These are phyloP conservation scores for Fusarium succisae DNA, from an alignment of 2,329 filamentous ascomycete genomes.

Conservation along the genomic window DNA sequence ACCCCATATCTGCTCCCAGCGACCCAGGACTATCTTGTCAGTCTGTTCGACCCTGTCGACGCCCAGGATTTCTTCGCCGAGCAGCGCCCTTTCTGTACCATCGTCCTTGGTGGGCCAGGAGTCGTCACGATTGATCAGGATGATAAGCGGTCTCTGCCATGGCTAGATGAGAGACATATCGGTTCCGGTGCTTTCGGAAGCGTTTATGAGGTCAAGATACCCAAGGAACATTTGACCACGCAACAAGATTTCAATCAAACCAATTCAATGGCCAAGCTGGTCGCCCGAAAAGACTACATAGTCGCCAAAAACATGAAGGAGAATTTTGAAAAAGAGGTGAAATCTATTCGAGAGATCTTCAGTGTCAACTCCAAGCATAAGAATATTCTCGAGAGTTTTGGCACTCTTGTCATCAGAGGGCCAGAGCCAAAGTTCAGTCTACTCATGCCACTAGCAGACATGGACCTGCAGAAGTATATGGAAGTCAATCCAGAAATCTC, in stretches of 20 bases:
- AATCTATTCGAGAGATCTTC: background rate
- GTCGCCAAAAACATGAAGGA: background rate
- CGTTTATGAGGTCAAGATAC: background rate
- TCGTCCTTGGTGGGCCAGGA: background rate
- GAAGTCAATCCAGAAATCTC: accelerated
- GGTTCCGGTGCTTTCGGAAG: background rate
- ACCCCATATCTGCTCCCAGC: background rate
- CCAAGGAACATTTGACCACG: background rate
- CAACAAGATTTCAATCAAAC: background rate
- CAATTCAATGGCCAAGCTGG: background rate
- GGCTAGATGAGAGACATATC: background rate
- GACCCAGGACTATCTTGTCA: accelerated
- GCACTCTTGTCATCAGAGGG: background rate
- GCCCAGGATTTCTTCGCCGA: background rate
- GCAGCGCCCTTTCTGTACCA: background rate
- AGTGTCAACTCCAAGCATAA: background rate
- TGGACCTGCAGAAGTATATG: background rate
- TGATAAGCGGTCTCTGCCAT: background rate
- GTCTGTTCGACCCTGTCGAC: background rate
- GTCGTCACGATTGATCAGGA: background rate
- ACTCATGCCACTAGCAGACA: background rate
- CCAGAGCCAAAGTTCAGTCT: background rate
- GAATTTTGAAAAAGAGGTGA: background rate
- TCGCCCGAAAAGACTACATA: background rate
- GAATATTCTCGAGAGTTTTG: background rate